phyloP scores from a whole-genome alignment of 192 early-diverging fungal genomes.

The Spinellus fusiger region DNA sequence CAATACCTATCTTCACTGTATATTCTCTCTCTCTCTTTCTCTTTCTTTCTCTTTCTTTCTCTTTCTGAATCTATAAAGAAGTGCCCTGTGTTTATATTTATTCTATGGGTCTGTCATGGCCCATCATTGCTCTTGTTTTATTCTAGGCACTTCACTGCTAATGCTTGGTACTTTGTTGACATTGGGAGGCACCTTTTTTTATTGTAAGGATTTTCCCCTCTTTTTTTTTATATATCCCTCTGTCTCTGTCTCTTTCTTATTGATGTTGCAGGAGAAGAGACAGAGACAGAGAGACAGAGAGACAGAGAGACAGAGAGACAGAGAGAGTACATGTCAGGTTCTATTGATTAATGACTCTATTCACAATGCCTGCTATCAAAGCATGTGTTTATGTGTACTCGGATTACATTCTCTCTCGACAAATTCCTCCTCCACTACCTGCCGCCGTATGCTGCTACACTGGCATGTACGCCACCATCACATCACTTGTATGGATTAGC shows the following conservation, averaged over 20 bases:
- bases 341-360: no score
- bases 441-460: slow-evolving; percentile 45
- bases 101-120: background rate
- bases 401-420: slow-evolving; percentile 41
- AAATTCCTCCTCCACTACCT: slow-evolving; percentile 39
- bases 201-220: slow-evolving; percentile 21
- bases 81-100: no score
- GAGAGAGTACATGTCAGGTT: no score
- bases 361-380: no score
- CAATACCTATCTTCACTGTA: no score
- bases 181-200: slow-evolving; percentile 46
- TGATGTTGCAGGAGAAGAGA: no score
- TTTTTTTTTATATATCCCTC: background rate
- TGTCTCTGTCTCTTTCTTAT: slow-evolving; percentile 3
- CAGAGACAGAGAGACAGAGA: no score
- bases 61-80: no score
- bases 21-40: no score
- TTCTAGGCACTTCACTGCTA: slow-evolving; percentile 4
- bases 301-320: no score
- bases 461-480: slow-evolving; percentile 35
- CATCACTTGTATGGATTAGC: slow-evolving; percentile 41
- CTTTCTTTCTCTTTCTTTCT: no score
- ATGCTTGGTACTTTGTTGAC: slow-evolving; percentile 50
- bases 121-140: background rate
- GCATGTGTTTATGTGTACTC: slow-evolving; percentile 55